Evolutionary conservation across 169 alveolate genomes (phyloP).

Genomic region (Cryptosporidium muris): DNA sequence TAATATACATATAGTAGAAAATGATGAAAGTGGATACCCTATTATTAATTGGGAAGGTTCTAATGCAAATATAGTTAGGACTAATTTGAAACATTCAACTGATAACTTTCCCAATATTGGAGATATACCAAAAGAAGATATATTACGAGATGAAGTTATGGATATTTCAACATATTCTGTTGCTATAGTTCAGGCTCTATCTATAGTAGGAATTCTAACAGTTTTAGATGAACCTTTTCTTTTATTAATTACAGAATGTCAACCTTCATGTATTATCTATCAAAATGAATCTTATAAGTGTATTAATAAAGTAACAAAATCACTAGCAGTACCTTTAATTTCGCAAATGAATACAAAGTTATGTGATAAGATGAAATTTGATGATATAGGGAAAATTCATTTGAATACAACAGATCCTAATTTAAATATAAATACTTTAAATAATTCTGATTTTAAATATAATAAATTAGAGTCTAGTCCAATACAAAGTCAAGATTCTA

Average conservation of each 20-base stretch:
- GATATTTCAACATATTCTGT: conserved; percentile 52
- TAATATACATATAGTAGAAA: conserved; percentile 19
- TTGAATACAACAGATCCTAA: background rate
- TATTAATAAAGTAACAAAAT: conserved; percentile 49
- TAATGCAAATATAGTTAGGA: background rate
- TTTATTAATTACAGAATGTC: conserved; percentile 9
- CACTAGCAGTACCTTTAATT: conserved; percentile 33
- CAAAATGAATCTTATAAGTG: conserved; percentile 44
- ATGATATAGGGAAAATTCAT: background rate
- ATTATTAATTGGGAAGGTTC: conserved; percentile 42
- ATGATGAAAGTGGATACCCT: conserved; percentile 53
- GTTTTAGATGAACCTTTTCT: conserved; percentile 56
- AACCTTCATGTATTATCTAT: conserved; percentile 32
- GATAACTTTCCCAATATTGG: background rate
- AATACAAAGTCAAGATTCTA: background rate
- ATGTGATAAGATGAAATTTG: background rate
- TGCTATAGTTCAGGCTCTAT: conserved; percentile 22
- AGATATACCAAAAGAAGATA: background rate
- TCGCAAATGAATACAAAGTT: conserved; percentile 5
- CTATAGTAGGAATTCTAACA: conserved; percentile 39
- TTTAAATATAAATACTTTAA: background rate
- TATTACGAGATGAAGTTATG: background rate
- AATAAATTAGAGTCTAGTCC: background rate
- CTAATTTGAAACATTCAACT: background rate
- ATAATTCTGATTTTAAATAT: background rate